Base-by-base conservation (phyloP, 495 filamentous ascomycete species). In the Hypoxylon crocopeplum region DNA sequence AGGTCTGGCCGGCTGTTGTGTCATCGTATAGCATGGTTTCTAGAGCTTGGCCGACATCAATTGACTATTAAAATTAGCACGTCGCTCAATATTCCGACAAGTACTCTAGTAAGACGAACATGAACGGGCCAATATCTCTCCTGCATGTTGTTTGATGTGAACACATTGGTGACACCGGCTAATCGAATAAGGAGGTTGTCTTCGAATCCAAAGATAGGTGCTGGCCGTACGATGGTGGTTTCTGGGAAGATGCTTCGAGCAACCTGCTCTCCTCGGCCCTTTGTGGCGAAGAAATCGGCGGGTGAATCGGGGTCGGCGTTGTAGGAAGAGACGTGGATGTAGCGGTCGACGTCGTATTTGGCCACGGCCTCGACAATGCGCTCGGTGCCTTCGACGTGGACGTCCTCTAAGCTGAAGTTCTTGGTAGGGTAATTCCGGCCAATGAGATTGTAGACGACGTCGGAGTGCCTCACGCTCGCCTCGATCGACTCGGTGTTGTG, bases 281-380 rank as follows among this genome's bases (percentile, higher is more conserved):
- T 98, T 59, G 93, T 96, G 19, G 87, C 78, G 70, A 87, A 97
- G 82, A 87, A 98, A 67, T 93, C 87, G 24, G 91, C 93, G 2
- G 86, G 77, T 25, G 92, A 97, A 56, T 89, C 79, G 22, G 82
- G 82, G 72, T 91, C 80, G 42, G 92, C 95, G 69, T 94, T 97
- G 81, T 93, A 92, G 30, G 91, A 95, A 30, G 95, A 98, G 65
- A 99, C 88, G 64, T 99, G 94, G 60, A 99, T 90, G 80, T 88
- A 99, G 37, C 94, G 88, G 77, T 99, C 94, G 56, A 97, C 85
- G 66, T 99, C 94, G 75, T 99, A 99, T 76, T 99, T 99, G 61
- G 94, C 95, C 32, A 90, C 91, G 47, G 95, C 95, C 70, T 97
- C 92, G 19, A 85, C 92, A 65, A 99, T 99, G 49, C 95, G 88